These are phyloP conservation scores for Talaromyces thailandensis DNA, from an alignment of 495 filamentous ascomycete genomes.

Conservation along the genomic window DNA sequence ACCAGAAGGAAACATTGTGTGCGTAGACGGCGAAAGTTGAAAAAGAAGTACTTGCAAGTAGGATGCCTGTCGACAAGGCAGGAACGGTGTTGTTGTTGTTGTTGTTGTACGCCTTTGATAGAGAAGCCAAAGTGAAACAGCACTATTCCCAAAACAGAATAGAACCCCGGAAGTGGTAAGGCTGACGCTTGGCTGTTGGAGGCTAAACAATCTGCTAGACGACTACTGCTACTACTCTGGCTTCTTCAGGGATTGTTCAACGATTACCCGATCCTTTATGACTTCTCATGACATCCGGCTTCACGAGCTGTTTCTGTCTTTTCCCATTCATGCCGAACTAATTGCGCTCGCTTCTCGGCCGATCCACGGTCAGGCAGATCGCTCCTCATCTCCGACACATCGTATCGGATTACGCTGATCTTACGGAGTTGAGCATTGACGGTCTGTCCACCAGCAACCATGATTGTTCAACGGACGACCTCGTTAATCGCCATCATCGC, in stretches of 20 bases:
- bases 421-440: neutral
- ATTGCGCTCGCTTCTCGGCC: neutral
- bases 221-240: neutral
- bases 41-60: no score
- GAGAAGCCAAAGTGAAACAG: neutral
- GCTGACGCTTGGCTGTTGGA: neutral
- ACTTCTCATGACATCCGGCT: neutral
- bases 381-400: neutral
- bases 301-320: neutral
- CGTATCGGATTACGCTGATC: neutral
- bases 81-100: no score
- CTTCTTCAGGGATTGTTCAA: neutral
- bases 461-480: conserved; percentile 36
- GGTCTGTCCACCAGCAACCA: conserved; percentile 8
- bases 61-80: no score
- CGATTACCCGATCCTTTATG: neutral
- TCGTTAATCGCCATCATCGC: conserved; percentile 33
- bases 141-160: neutral
- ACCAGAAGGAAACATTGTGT: no score
- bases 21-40: no score
- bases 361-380: neutral
- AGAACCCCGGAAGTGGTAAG: neutral
- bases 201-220: no score
- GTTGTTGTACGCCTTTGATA: neutral
- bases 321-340: neutral